Evolutionary conservation across 495 filamentous ascomycete species (phyloP), one percentile per base, ranked within the genome.

Genomic region (Aspergillus bertholletiae): DNA sequence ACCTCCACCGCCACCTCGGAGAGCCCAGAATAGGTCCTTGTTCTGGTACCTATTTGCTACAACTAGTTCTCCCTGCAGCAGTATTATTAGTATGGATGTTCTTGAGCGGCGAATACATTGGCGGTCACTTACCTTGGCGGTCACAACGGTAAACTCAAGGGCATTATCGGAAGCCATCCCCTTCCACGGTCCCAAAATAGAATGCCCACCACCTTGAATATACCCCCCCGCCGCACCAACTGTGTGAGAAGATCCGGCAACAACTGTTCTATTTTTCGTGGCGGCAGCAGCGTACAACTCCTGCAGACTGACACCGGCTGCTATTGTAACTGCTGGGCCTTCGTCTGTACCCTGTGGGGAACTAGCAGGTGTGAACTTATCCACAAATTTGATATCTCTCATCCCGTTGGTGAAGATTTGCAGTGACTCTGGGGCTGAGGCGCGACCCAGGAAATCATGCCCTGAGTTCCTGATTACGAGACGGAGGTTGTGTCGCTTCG

Each of bases 391-490:
- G 27, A 75, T 72, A 23, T 58, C 26, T 51, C 80, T 80, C 18
- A 86, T 60, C 22, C 74, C 68, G 47, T 79, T 75, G 0, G 79
- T 84, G 74, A 79, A 80, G n/a, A 87, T 68, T 28, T 66, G 62
- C 17, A 85, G 63, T 12, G 75, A 72, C 9, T 76, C 79, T 13
- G 67, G 67, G 1, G 81, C 79, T 1, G 72, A 75, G 23, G 77
- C 74, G 61, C 80, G 80, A 35, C 77, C 81, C 9, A 69, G 57
- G 63, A 80, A 84, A 39, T 76, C 67, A 63, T 72, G 65, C 3
- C 83, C 84, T 0, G 83, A 84, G 60, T 85, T 86, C 35, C 80
- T 84, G 40, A 88, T 72, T 9, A 81, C 72, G 32, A 68, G 43
- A 7, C 63, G 60, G 11, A 70, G 47, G 24, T 68, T 66, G 15